Evolutionary conservation across 2,329 filamentous ascomycete genomes (phyloP).

Genomic region (Aspergillus carbonarius): DNA sequence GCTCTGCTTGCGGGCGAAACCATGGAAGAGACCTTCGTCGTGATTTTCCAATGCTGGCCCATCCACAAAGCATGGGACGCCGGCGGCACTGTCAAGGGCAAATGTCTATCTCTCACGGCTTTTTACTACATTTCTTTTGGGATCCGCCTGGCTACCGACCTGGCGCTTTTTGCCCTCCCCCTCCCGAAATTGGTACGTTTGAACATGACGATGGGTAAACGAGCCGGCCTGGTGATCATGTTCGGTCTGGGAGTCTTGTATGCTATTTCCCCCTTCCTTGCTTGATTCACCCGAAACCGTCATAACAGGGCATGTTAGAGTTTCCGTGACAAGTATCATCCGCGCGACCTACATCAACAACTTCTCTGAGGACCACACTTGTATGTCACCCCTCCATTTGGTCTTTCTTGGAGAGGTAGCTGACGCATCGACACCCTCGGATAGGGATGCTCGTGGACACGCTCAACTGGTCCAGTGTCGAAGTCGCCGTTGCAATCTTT

Average conservation of each 20-base stretch:
- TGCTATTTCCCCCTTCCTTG: background rate
- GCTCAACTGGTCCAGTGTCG: conserved; percentile 18
- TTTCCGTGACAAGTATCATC: conserved; percentile 17
- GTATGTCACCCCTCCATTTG: conserved; percentile 1
- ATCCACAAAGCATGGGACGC: conserved; percentile 15
- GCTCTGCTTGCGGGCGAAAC: conserved; percentile 57
- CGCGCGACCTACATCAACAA: conserved; percentile 14
- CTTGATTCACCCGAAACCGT: too few species aligned
- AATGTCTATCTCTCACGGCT: conserved; percentile 10
- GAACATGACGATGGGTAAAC: conserved; percentile 12
- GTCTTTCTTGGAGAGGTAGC: background rate
- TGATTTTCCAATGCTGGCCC: conserved; percentile 33
- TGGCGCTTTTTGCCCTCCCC: conserved; percentile 14
- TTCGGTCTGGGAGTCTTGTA: conserved; percentile 16
- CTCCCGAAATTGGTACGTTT: conserved; percentile 14
- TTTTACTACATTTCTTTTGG: conserved; percentile 18
- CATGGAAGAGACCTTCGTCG: conserved; percentile 72
- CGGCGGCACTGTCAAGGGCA: conserved; percentile 2
- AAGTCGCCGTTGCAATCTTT: conserved; percentile 16
- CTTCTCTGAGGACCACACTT: conserved; percentile 6
- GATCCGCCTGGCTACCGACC: conserved; percentile 15
- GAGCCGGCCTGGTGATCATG: conserved; percentile 13
- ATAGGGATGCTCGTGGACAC: conserved; percentile 14
- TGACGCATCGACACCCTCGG: background rate
- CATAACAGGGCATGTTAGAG: background rate